Base-by-base conservation (phyloP, 371 early-diverging fungal genomes). In the Thermomucor indicae-seudaticae region DNA sequence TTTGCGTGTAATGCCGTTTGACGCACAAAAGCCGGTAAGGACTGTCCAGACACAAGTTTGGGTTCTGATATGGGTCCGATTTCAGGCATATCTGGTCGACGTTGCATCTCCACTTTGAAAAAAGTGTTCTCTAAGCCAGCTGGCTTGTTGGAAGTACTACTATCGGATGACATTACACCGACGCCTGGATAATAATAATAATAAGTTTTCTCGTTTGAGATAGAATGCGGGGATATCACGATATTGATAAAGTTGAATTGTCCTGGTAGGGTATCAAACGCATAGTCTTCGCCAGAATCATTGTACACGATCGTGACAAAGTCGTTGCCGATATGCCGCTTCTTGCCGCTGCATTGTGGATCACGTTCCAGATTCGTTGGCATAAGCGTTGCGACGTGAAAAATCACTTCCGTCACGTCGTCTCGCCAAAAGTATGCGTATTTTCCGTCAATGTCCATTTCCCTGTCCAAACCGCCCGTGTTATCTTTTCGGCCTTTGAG, bases 251-350 rank as follows among this genome's bases (percentile, higher is more conserved):
- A 92, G 64, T 96, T 96, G 73, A 96, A 96, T 65, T 97, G 93
- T 6, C 91, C 88, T 0, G 93, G 89, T 17, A 96, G 68, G 1
- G 95, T 96, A 49, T 93, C 86, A 67, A 95, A 93, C 25, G 79
- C 79, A 63, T 91, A 96, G 6, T 82, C 80, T 2, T 54, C 47
- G 3, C 92, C 94, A 17, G 89, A 86, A 57, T 97, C 96, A 58
- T 95, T 93, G 60, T 88, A 97, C 12, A 96, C 88, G 53, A 97
- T 85, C 25, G 86, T 81, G 28, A 96, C 92, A 73, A 83, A 96
- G 62, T 96, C 95, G 61, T 97, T 97, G 35, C 96, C 98, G 47
- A 97, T 91, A 63, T 96, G 96, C 17, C 95, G 77, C 70, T 97
- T 97, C 62, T 97, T 97, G 37, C 68, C 72, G 38, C 79, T 83